Evolutionary conservation across 441 rosid species (phyloP).

Genomic region (Mallotus japonicus): DNA sequence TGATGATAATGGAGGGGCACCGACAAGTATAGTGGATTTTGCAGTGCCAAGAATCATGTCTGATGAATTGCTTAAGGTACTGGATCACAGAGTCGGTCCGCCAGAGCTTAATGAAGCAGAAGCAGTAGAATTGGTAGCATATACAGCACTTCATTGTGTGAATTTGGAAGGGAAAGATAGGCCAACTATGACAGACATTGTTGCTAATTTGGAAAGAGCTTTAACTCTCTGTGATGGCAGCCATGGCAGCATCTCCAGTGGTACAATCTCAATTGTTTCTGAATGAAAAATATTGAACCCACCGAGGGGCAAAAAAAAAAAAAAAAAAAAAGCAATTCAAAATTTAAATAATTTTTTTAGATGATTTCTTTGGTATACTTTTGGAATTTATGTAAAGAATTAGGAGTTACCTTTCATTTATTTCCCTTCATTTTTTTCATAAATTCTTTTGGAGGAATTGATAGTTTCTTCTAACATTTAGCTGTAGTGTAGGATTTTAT

Average conservation of each 20-base stretch:
- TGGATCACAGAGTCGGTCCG: conserved; percentile 61
- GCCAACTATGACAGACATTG: conserved; percentile 74
- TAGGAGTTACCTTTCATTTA: conserved; percentile 21
- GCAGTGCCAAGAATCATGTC: conserved; percentile 50
- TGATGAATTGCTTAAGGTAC: conserved; percentile 43
- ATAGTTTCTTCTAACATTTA: conserved; percentile 39
- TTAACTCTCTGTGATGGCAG: conserved; percentile 58
- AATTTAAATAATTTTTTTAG: conserved; percentile 14
- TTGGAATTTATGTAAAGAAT: conserved; percentile 32
- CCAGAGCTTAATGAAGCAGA: conserved; percentile 56
- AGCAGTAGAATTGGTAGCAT: conserved; percentile 82
- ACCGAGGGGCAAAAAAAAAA: background rate
- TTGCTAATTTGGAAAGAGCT: conserved; percentile 75
- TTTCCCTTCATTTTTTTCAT: no score
- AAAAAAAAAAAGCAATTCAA: conserved; percentile 1
- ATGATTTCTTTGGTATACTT: conserved; percentile 8
- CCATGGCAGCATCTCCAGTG: conserved; percentile 74
- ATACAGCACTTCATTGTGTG: conserved; percentile 80
- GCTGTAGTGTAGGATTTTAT: conserved; percentile 31
- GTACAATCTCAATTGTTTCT: conserved; percentile 55
- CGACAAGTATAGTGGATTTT: conserved; percentile 67
- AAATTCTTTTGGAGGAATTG: background rate
- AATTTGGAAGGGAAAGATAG: conserved; percentile 75
- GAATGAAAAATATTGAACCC: conserved; percentile 37
- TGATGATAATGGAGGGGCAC: conserved; percentile 39